Evolutionary conservation across 345 rosid species (phyloP).

Genomic region (Gynandropsis gynandra): DNA sequence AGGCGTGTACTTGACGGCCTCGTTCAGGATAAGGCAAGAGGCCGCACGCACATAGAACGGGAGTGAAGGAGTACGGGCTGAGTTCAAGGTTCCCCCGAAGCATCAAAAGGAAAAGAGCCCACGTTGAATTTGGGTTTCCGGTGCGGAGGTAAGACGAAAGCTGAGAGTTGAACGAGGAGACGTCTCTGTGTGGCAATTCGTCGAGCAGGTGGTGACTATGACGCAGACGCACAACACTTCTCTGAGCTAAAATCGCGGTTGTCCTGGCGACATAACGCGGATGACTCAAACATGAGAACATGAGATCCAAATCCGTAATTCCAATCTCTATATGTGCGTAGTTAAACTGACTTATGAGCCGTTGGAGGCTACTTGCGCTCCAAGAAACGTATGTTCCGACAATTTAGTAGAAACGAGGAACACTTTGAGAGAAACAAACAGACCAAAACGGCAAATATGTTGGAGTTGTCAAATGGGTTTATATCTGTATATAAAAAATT

Average conservation of each 20-base stretch:
- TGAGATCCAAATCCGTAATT: slow-evolving; percentile 1
- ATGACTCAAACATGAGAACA: slow-evolving; percentile 18
- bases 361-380: too few species aligned
- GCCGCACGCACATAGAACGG: slow-evolving; percentile 58
- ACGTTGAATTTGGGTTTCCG: slow-evolving; percentile 38
- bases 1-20: slow-evolving; percentile 68
- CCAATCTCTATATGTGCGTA: not conserved
- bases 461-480: too few species aligned
- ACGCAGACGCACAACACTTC: not conserved
- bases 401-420: too few species aligned
- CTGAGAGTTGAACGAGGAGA: slow-evolving; percentile 39
- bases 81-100: slow-evolving; percentile 31
- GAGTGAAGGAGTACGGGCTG: slow-evolving; percentile 56
- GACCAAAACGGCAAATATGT: too few species aligned
- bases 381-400: too few species aligned
- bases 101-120: slow-evolving; percentile 45
- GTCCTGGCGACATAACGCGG: not conserved
- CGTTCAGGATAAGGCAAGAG: slow-evolving; percentile 32
- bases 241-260: not conserved
- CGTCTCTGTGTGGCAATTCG: slow-evolving; percentile 39
- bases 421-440: too few species aligned
- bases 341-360: not conserved
- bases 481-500: too few species aligned
- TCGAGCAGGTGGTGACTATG: slow-evolving; percentile 34
- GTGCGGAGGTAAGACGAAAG: slow-evolving; percentile 38